These are phyloP conservation scores for Fusarium agapanthi DNA, from an alignment of 2,329 filamentous ascomycete species.

Conservation along the genomic window DNA sequence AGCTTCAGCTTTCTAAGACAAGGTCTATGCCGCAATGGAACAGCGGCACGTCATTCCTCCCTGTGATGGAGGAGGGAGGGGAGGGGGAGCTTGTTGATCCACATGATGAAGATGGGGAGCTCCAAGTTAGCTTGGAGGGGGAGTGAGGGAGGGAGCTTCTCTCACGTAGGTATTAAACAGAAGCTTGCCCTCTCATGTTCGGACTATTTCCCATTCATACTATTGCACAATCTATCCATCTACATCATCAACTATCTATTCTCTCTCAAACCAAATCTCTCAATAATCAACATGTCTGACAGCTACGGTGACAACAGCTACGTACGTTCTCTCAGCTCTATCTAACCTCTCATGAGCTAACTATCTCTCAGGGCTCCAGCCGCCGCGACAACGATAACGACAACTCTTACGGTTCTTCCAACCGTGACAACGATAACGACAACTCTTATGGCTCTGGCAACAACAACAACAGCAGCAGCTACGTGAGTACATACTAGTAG, in stretches of 20 bases:
- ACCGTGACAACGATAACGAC: constrained; percentile 18
- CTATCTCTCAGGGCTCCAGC: constrained; percentile 16
- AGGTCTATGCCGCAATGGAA: constrained; percentile 27
- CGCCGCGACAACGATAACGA: constrained; percentile 27
- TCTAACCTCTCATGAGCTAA: neutral
- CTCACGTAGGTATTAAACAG: constrained; percentile 29
- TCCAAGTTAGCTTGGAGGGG: constrained; percentile 6
- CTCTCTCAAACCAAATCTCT: neutral
- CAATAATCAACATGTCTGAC: constrained; percentile 56
- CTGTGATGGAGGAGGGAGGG: constrained; percentile 11
- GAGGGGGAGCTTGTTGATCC: constrained; percentile 16
- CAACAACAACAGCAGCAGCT: neutral
- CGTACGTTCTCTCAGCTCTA: constrained; percentile 22
- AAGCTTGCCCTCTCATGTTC: constrained; percentile 16
- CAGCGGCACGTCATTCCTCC: constrained; percentile 37
- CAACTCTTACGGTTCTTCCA: neutral
- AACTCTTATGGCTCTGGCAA: constrained; percentile 10
- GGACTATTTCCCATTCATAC: neutral
- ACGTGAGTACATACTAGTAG: neutral
- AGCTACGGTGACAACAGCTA: constrained; percentile 50
- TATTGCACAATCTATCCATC: neutral
- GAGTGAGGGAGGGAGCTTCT: constrained; percentile 17
- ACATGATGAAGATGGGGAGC: constrained; percentile 18
- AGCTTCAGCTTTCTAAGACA: constrained; percentile 26
- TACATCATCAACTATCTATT: neutral